Conservation (phyloP, 106 monocot species). For the Dioscorea alata region DNA sequence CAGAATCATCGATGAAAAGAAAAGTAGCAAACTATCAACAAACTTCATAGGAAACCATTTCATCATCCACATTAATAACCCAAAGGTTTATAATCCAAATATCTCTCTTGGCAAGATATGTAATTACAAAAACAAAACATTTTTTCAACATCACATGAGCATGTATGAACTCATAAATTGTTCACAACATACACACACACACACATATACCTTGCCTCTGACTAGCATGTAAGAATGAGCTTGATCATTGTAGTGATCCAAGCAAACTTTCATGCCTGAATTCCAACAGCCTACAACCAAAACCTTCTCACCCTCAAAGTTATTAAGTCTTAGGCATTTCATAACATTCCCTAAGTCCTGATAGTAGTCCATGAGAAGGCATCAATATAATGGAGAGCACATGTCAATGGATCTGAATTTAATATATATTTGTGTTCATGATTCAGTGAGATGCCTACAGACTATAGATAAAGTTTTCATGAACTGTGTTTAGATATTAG, state of each 20-base stretch:
- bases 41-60: conserved; percentile 47
- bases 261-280: conserved; percentile 78
- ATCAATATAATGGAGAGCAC: too few species aligned
- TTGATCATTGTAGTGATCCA: conserved; percentile 62
- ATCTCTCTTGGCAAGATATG: conserved; percentile 68
- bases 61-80: conserved; percentile 55
- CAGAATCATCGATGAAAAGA: conserved; percentile 37
- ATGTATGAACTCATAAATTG: neutral
- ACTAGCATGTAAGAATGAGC: conserved; percentile 57
- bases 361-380: too few species aligned
- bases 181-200: neutral
- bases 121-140: conserved; percentile 18
- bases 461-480: too few species aligned
- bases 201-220: conserved; percentile 41
- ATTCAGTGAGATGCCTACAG: too few species aligned
- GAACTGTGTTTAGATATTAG: too few species aligned
- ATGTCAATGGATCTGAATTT: too few species aligned
- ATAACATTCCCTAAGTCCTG: too few species aligned
- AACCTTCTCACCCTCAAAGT: conserved; percentile 51
- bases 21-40: conserved; percentile 49
- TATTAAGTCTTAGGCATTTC: too few species aligned
- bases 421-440: too few species aligned
- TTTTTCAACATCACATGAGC: neutral
- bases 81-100: conserved; percentile 68
- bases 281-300: conserved; percentile 82